Base-by-base conservation (phyloP, 768 basidiomycete species). In the Pulveroboletus sp. region DNA sequence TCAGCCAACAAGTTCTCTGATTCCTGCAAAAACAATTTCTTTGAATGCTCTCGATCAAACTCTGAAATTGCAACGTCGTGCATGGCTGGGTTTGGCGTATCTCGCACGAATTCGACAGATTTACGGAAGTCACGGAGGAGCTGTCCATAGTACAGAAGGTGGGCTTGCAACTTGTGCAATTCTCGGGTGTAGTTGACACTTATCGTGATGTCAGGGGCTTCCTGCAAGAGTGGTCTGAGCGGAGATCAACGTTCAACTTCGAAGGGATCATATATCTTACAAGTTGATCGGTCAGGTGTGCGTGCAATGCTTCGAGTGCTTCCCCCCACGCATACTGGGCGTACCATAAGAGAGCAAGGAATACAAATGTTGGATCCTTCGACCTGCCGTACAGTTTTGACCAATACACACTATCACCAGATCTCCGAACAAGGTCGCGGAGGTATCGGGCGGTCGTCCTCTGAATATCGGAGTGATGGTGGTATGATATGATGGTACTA, bases 321-420 rank as follows among this genome's bases (percentile, higher is more conserved):
- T 84, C 78, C 42, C 83, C 82, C 80, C 82, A 83, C 1, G 79
- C 74, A 56, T 83, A 83, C 23, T 81, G 55, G 1, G 79, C 74
- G 46, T 81, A 80, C 82, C 81, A 83, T 19, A 83, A 60, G 8
- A 76, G 62, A 39, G 75, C 68, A 20, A 70, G 61, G 19, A 69
- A 62, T 10, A 69, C 43, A 20, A 70, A 60, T 0, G 68, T 69
- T 1, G 68, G 64, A 44, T 72, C 70, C 34, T 40, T 59, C 0
- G 68, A 62, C 43, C 53, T 57, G 1, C 8, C 35, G 12, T 69
- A 70, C 36, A 71, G 56, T 33, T 71, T 66, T 5, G 50, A 53
- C 70, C 70, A 72, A 42, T 71, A 72, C 8, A 72, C 67, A 35
- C 70, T 70, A 29, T 69, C 59, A 2, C 64, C 62, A 10, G 68